phyloP scores from a whole-genome alignment of 352 stramenopile species.

The Phytophthora fragariaefolia region DNA sequence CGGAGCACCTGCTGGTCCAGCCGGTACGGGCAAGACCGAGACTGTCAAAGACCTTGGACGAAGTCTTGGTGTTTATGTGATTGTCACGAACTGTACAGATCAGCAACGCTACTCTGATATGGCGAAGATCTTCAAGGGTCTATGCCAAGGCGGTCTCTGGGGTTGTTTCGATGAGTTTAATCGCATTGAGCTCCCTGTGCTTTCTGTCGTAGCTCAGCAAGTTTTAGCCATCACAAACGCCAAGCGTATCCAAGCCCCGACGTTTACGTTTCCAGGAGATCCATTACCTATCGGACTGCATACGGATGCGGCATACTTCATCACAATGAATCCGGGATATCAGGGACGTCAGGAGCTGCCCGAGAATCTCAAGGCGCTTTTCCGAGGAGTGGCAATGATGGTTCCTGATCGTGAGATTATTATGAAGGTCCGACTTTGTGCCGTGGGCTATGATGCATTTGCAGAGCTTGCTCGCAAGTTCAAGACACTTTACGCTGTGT shows the following conservation, averaged over 20 bases:
- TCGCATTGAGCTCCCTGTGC: constrained; percentile 91
- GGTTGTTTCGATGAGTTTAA: constrained; percentile 95
- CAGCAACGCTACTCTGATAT: constrained; percentile 92
- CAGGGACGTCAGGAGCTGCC: constrained; percentile 92
- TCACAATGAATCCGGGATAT: constrained; percentile 96
- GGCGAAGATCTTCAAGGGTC: constrained; percentile 93
- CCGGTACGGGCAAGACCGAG: constrained; percentile 93
- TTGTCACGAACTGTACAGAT: constrained; percentile 95
- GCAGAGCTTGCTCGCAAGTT: constrained; percentile 96
- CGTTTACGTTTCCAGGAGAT: constrained; percentile 76
- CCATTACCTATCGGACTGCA: constrained; percentile 63
- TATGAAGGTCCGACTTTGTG: constrained; percentile 94
- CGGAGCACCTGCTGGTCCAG: constrained; percentile 84
- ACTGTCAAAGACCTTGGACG: constrained; percentile 92
- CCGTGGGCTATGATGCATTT: constrained; percentile 91
- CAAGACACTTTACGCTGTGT: constrained; percentile 95
- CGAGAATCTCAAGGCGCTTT: constrained; percentile 93
- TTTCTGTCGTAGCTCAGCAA: constrained; percentile 94
- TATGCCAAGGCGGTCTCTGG: constrained; percentile 93
- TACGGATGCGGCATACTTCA: constrained; percentile 81
- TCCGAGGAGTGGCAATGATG: constrained; percentile 97
- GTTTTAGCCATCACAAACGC: constrained; percentile 88
- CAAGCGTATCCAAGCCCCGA: constrained; percentile 56
- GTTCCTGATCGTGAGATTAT: constrained; percentile 97
- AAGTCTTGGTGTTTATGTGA: constrained; percentile 90